A percentile compares a stretch with the other conserved stretches of the same genome.
phyloP scores from a whole-genome alignment of 306 rosid genomes.

The Morella rubra region DNA sequence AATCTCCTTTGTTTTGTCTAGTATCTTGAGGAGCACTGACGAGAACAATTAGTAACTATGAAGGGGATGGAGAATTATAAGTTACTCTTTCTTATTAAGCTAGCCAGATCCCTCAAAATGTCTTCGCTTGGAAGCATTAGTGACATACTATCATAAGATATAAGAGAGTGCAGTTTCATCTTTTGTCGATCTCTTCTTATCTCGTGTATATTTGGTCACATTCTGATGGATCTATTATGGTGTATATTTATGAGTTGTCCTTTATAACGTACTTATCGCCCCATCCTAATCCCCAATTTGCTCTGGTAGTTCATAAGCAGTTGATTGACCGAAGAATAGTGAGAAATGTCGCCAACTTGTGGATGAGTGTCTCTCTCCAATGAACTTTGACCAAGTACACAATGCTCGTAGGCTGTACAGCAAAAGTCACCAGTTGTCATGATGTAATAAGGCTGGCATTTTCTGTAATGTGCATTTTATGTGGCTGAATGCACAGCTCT shows the following conservation, averaged over 20 bases:
- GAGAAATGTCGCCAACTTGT: constrained; percentile 97
- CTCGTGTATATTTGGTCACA: neutral
- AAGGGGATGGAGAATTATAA: too few species aligned
- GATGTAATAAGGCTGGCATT: constrained; percentile 30
- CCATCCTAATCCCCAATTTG: constrained; percentile 10
- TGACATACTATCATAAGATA: neutral
- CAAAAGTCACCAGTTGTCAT: constrained; percentile 8
- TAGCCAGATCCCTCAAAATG: neutral
- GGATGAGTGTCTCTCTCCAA: constrained; percentile 86
- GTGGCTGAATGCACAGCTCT: neutral
- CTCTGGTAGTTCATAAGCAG: constrained; percentile 79
- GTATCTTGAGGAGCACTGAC: neutral
- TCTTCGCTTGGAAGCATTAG: neutral
- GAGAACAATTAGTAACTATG: neutral
- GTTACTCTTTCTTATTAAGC: too few species aligned
- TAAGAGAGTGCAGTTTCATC: neutral
- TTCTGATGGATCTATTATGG: neutral
- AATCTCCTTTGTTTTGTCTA: neutral
- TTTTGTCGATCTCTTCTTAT: neutral
- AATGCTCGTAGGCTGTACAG: constrained; percentile 30
- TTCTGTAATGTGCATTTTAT: neutral
- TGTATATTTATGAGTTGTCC: neutral
- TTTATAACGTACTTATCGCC: neutral
- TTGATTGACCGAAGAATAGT: too few species aligned
- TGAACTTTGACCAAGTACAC: constrained; percentile 60